These are phyloP conservation scores for Spathaspora arborariae DNA, from an alignment of 805 yeast species.

Conservation along the genomic window DNA sequence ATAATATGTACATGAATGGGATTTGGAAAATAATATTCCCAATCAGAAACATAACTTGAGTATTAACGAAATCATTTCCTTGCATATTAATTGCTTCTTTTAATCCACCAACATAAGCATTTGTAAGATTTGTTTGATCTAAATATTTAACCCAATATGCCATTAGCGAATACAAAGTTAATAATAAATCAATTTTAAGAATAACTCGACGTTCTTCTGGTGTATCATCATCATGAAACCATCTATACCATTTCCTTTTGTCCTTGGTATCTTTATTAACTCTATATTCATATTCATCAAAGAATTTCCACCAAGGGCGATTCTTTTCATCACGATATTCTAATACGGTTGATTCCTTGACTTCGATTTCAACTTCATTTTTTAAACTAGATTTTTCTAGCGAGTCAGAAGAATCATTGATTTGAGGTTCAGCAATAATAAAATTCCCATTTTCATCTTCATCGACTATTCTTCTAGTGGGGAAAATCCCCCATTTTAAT, in stretches of 20 bases:
- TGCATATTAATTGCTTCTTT: constrained; percentile 50
- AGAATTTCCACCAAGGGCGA: constrained; percentile 33
- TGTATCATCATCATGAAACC: constrained; percentile 49
- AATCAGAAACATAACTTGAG: constrained; percentile 54
- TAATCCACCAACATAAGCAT: constrained; percentile 68
- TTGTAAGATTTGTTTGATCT: constrained; percentile 56
- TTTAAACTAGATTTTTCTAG: constrained; percentile 1
- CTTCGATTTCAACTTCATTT: constrained; percentile 5
- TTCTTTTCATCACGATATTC: constrained; percentile 34
- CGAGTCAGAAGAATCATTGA: neutral
- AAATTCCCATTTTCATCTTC: constrained; percentile 18
- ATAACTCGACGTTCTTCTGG: constrained; percentile 30
- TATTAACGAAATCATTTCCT: constrained; percentile 60
- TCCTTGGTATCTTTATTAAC: constrained; percentile 25
- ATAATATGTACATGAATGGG: constrained; percentile 57
- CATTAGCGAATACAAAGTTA: constrained; percentile 31
- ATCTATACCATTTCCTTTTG: constrained; percentile 33
- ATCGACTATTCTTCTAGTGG: constrained; percentile 31
- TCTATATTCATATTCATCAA: constrained; percentile 61
- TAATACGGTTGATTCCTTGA: neutral
- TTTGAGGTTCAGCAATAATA: constrained; percentile 2
- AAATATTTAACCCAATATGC: constrained; percentile 66
- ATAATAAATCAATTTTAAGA: constrained; percentile 27
- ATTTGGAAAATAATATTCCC: constrained; percentile 60
- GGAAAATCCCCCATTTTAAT: constrained; percentile 34